Base-by-base conservation (phyloP, 305 asterid species). In the Salvia sclarea region DNA sequence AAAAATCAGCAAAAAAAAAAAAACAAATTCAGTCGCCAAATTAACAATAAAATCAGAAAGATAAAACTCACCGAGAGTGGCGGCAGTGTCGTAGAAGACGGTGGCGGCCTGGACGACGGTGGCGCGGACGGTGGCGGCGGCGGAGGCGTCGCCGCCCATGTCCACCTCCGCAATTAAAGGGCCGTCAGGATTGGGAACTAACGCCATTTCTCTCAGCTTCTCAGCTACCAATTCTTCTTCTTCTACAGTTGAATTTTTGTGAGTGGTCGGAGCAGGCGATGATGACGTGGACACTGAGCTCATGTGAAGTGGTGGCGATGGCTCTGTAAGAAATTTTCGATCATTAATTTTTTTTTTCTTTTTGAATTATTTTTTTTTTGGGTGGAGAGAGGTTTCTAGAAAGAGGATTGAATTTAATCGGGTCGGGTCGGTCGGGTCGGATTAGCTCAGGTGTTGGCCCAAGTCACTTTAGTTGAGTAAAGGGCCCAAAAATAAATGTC, bases 41-140 rank as follows among this genome's bases (percentile, higher is more conserved):
- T 28, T 1, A 5, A 16, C 1, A 6, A 10, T 14, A 4, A 14
- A 8, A 11, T 10, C 13, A 1, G 48, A 58, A 60, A 31, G 21
- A 64, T 61, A 11, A 35, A 20, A 64, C 18, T 11, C 0, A 92
- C 98, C 97, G 21, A 93, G 92, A 70, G 98, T 93, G 37, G 98
- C 95, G 21, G 92, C 90, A 14, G 96, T 93, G 80, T 93, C 98
- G 63, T 88, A 87, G 83, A 93, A 93, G 72, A 93, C 75, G 77
- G 98, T 93, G 68, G 97, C 87, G 1, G 97, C 97, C 80, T 93
- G 98, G 61, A 93, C 96, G 10, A 91, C 95, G 56, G 96, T 88
- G 78, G 87, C 98, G 52, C 97, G 95, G 50, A 91, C 67, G 62
- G 88, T 75, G 64, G 82, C 53, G 37, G 82, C 53, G 37, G 91